Evolutionary conservation across 345 rosid genomes (phyloP).

Genomic region (Salix caprea): DNA sequence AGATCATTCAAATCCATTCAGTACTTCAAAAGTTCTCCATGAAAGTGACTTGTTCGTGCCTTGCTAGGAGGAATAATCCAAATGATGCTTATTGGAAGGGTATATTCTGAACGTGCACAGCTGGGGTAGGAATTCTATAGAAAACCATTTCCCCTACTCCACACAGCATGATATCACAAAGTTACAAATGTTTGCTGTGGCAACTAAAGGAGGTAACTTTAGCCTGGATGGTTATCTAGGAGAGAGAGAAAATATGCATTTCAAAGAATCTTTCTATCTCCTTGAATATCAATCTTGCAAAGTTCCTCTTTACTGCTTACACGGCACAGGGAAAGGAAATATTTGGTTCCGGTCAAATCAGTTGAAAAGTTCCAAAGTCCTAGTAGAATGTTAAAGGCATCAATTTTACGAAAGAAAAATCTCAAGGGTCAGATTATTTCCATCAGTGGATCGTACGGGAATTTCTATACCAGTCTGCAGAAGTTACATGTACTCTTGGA

Average conservation of each 20-base stretch:
- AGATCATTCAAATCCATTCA: no score
- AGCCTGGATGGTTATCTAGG: not conserved
- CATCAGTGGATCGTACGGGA: not conserved
- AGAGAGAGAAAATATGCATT: not conserved
- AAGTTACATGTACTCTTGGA: not conserved
- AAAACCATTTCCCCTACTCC: not conserved
- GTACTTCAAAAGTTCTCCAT: not conserved
- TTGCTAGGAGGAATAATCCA: not conserved
- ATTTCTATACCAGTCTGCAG: not conserved
- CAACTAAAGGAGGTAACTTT: slow-evolving; percentile 3
- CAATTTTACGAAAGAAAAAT: not conserved
- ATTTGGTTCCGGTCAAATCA: slow-evolving; percentile 5
- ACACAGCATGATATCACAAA: not conserved
- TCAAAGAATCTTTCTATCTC: slow-evolving; percentile 6
- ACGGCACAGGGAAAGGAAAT: slow-evolving; percentile 4
- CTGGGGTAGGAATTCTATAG: not conserved
- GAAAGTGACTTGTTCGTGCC: not conserved
- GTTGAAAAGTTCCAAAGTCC: not conserved
- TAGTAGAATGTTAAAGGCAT: not conserved
- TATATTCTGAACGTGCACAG: slow-evolving; percentile 9
- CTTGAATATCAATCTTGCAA: slow-evolving; percentile 5
- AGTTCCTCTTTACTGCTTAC: slow-evolving; percentile 21
- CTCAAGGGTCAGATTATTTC: not conserved
- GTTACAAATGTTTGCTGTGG: not conserved
- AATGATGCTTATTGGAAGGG: not conserved